Evolutionary conservation across 164 flowering plant species (phyloP).

Genomic region (grape (Vitis vinifera)): ASM3070453v1 NC_081815.1:381501-382000

Average conservation of each 20-base stretch:
- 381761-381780: constrained; percentile 52
- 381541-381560: constrained; percentile 18
- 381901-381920: neutral
- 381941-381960: too few relatives aligned
- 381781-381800: constrained; percentile 47
- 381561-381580: neutral
- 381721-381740: constrained; percentile 50
- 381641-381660: too few relatives aligned
- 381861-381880: neutral
- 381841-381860: constrained; percentile 53
- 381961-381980: too few relatives aligned
- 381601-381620: too few relatives aligned
- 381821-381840: constrained; percentile 61
- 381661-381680: neutral
- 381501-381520: constrained; percentile 95
- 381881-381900: constrained; percentile 9
- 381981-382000: too few relatives aligned
- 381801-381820: constrained; percentile 59
- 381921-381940: neutral
- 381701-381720: constrained; percentile 58
- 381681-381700: constrained; percentile 16
- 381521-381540: constrained; percentile 98
- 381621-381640: too few relatives aligned
- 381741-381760: constrained; percentile 57
- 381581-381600: neutral